phyloP scores from a whole-genome alignment of 495 filamentous ascomycete genomes.

The Sabuloglossum arenarium region DNA sequence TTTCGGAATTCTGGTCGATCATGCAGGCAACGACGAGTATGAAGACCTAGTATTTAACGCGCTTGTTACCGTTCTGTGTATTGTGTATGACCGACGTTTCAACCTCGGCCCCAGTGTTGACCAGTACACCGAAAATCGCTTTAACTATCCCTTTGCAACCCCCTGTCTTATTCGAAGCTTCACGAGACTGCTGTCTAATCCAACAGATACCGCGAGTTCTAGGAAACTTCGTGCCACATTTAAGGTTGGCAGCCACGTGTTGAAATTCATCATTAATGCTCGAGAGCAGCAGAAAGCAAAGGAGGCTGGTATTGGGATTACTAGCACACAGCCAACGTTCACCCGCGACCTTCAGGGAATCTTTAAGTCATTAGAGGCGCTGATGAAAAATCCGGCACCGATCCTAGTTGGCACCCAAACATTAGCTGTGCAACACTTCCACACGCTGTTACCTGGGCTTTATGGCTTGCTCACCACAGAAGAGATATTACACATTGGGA shows the following conservation, averaged over 20 bases:
- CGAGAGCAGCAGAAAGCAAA: constrained; percentile 71
- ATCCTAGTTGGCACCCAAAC: constrained; percentile 85
- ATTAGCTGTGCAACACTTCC: constrained; percentile 87
- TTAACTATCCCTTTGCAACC: constrained; percentile 86
- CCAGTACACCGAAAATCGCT: constrained; percentile 68
- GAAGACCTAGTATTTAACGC: constrained; percentile 87
- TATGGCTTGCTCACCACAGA: constrained; percentile 50
- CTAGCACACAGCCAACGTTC: constrained; percentile 52
- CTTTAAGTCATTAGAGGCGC: constrained; percentile 67
- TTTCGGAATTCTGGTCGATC: constrained; percentile 75
- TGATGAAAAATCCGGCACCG: constrained; percentile 76
- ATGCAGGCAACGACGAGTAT: constrained; percentile 72
- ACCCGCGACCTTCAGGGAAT: constrained; percentile 66
- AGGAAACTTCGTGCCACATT: constrained; percentile 75
- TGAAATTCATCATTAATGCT: constrained; percentile 89
- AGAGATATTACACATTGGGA: constrained; percentile 78
- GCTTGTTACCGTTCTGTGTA: constrained; percentile 72
- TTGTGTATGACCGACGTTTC: constrained; percentile 86
- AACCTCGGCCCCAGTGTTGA: constrained; percentile 80
- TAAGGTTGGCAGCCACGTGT: constrained; percentile 80
- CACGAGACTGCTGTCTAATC: constrained; percentile 54
- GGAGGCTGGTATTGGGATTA: constrained; percentile 77
- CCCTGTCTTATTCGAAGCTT: constrained; percentile 83
- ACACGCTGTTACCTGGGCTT: constrained; percentile 85
- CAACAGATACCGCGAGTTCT: constrained; percentile 58